These are phyloP conservation scores for Gossypium bickii DNA, from an alignment of 345 rosid species.

Conservation along the genomic window DNA sequence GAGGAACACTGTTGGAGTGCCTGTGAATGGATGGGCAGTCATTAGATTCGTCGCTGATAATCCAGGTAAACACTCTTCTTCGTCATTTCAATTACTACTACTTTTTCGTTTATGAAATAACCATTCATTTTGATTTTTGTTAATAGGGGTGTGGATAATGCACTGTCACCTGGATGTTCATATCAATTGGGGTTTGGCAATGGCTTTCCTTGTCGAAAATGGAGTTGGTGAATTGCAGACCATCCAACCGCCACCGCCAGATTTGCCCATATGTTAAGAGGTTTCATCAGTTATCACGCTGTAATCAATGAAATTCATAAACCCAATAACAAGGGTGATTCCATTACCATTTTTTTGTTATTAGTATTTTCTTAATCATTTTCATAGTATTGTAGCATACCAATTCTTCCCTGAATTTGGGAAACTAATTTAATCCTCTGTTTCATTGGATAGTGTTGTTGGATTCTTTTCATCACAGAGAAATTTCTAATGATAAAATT, in stretches of 20 bases:
- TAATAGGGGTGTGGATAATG: conserved; percentile 82
- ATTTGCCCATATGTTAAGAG: conserved; percentile 59
- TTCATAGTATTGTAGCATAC: not conserved
- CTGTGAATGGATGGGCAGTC: too few species aligned
- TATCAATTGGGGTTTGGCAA: conserved; percentile 76
- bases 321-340: conserved; percentile 14
- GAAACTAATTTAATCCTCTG: conserved; percentile 21
- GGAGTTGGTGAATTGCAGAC: conserved; percentile 57
- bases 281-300: not conserved
- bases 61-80: conserved; percentile 52
- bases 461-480: conserved; percentile 2
- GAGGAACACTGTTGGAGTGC: too few species aligned
- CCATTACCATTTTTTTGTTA: too few species aligned
- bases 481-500: too few species aligned
- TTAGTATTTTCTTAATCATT: not conserved
- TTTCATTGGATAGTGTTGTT: conserved; percentile 16
- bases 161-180: conserved; percentile 96
- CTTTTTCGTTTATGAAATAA: not conserved
- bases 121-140: not conserved
- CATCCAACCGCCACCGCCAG: conserved; percentile 58
- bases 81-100: not conserved
- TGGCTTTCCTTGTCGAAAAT: conserved; percentile 79
- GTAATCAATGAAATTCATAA: conserved; percentile 11
- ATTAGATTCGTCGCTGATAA: conserved; percentile 91
- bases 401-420: conserved; percentile 32